phyloP scores from a whole-genome alignment of 176 grass and related monocot genomes.

The Bolboschoenus planiculmis region DNA sequence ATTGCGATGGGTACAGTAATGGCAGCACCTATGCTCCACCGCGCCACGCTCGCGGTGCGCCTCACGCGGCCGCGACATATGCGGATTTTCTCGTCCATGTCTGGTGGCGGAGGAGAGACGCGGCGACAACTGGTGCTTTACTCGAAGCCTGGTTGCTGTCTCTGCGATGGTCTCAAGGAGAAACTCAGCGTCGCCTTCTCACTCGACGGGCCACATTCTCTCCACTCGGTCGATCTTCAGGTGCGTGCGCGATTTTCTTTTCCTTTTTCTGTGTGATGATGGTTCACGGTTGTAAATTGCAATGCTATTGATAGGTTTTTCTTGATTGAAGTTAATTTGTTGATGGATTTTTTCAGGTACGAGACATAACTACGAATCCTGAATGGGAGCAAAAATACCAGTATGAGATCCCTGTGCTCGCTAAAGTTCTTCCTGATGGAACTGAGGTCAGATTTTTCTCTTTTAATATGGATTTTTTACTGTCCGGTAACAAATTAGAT shows the following conservation, averaged over 20 bases:
- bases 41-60: constrained; percentile 20
- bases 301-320: neutral
- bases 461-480: neutral
- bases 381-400: constrained; percentile 75
- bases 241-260: neutral
- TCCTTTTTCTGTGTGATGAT: neutral
- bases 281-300: neutral
- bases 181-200: constrained; percentile 66
- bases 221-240: constrained; percentile 71
- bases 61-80: constrained; percentile 3
- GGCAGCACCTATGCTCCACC: constrained; percentile 26
- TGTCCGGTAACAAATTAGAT: neutral
- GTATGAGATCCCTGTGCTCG: constrained; percentile 92
- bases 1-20: constrained; percentile 15
- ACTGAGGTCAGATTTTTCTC: constrained; percentile 36
- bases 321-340: neutral
- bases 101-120: neutral
- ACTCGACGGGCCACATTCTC: constrained; percentile 45
- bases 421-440: constrained; percentile 63
- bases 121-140: constrained; percentile 62
- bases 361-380: constrained; percentile 61
- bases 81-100: constrained; percentile 30
- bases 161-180: constrained; percentile 90
- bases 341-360: constrained; percentile 35
- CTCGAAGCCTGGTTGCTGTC: constrained; percentile 84